phyloP scores from a whole-genome alignment of 2,329 filamentous ascomycete genomes.

The Hypoxylon rubiginosum region DNA sequence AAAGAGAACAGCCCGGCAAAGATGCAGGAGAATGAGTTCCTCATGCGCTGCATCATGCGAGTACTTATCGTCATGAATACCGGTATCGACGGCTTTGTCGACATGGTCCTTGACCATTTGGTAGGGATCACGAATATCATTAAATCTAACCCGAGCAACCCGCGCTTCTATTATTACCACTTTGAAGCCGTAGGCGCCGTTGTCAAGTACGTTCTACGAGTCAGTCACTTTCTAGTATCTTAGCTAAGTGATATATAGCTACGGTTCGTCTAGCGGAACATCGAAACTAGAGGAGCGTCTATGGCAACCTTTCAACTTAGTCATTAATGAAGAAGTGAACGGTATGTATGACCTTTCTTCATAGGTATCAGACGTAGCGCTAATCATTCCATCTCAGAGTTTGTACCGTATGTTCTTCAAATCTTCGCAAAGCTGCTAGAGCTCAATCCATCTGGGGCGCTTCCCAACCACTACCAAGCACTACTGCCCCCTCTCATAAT shows the following conservation, averaged over 20 bases:
- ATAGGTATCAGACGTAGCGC: constrained; percentile 25
- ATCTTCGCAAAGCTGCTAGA: constrained; percentile 92
- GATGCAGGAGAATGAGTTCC: constrained; percentile 97
- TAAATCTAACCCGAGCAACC: constrained; percentile 95
- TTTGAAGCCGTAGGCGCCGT: constrained; percentile 95
- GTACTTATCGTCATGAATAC: constrained; percentile 95
- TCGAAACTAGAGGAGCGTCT: constrained; percentile 83
- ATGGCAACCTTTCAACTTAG: constrained; percentile 84
- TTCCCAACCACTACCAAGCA: constrained; percentile 84
- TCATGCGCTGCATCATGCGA: constrained; percentile 99
- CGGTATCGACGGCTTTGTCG: constrained; percentile 78
- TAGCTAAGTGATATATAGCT: constrained; percentile 57
- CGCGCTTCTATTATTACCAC: constrained; percentile 97
- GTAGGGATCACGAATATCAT: constrained; percentile 93
- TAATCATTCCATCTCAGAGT: constrained; percentile 71
- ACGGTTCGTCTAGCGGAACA: constrained; percentile 74
- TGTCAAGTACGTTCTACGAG: constrained; percentile 67
- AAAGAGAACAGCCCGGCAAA: constrained; percentile 88
- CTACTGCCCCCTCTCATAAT: constrained; percentile 83
- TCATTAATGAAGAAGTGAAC: constrained; percentile 85
- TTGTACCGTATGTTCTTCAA: constrained; percentile 96
- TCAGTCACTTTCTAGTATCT: background rate
- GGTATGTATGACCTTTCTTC: constrained; percentile 61
- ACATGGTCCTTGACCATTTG: constrained; percentile 85
- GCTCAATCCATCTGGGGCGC: constrained; percentile 80